Base-by-base conservation (phyloP, 495 filamentous ascomycete genomes). In the Lasiosphaeria ovina region DNA sequence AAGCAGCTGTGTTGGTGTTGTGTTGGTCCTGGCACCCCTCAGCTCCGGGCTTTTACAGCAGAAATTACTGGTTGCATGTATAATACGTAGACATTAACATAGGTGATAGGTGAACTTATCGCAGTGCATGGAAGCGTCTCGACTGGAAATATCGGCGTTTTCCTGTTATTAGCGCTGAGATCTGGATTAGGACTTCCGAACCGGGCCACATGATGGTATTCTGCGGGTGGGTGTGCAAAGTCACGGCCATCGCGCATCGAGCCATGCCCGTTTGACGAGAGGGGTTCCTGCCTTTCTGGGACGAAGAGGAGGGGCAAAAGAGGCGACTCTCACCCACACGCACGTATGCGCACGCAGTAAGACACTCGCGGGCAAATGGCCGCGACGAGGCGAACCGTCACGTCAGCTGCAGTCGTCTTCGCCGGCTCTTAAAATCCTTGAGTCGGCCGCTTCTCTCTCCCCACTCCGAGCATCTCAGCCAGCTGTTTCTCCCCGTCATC, bases 341-440 rank as follows among this genome's bases (percentile, higher is more conserved):
- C 24, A 24, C 24, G 24, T 24, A 24, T 24, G 24, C 24, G 24
- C 24, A 24, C 24, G 24, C 24, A 24, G 24, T 24, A 24, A 24
- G 24, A 24, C 24, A 24, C 24, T 2, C 24, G 24, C 24, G 24
- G 24, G 24, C 24, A 24, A 24, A 24, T 24, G 24, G 24, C 24
- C 24, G 24, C 24, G 24, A 24, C 24, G 24, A 44, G 16, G 10
- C 17, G 24, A 56, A 44, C 44, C 44, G 44, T 47, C 38, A 42
- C 53, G 36, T 55, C 54, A 56, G 54, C 54, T 16, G 35, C 24
- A 44, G 54, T 47, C 9, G 54, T 38, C 54, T 56, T 35, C 17
- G 31, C 12, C 47, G 47, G 16, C n/a, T 8, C 34, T 40, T 56
- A 24, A 47, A 56, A 33, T 17, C 54, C 4, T 14, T 10, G n/a